Conservation (phyloP, 768 basidiomycete genomes). For the Antrodiella citrinella region DNA sequence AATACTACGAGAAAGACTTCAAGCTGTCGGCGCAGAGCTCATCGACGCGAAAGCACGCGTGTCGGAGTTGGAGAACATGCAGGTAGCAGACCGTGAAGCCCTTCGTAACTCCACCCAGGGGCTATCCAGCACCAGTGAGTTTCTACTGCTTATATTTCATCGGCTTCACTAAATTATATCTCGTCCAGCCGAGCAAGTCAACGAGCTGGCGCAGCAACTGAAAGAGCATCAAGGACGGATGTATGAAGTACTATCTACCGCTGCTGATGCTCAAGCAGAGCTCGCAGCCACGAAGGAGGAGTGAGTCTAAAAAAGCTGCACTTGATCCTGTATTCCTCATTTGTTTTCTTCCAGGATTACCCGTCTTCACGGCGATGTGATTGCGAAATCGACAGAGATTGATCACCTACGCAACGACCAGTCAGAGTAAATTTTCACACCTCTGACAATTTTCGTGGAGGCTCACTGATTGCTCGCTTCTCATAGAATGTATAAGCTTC, state of each 20-base stretch:
- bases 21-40: slow-evolving; percentile 32
- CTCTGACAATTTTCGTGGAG: too few relatives aligned
- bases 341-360: slow-evolving; percentile 5
- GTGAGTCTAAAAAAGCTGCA: slow-evolving; percentile 3
- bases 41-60: slow-evolving; percentile 33
- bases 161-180: too few relatives aligned
- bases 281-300: slow-evolving; percentile 6
- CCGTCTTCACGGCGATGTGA: neutral
- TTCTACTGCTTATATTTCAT: too few relatives aligned
- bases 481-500: slow-evolving; percentile 1
- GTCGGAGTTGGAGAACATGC: slow-evolving; percentile 28
- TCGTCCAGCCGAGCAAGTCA: slow-evolving; percentile 13
- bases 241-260: slow-evolving; percentile 10
- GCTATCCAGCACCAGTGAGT: slow-evolving; percentile 8
- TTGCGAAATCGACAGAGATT: slow-evolving; percentile 9
- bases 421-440: slow-evolving; percentile 12
- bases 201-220: slow-evolving; percentile 6
- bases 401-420: slow-evolving; percentile 4
- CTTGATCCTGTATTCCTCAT: neutral
- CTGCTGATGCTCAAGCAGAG: slow-evolving; percentile 14
- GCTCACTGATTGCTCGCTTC: too few relatives aligned
- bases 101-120: slow-evolving; percentile 2
- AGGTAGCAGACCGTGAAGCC: slow-evolving; percentile 14
- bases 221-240: slow-evolving; percentile 14
- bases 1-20: slow-evolving; percentile 38